Base-by-base conservation (phyloP, 2,329 filamentous ascomycete genomes). In the Sclerotinia borealis region DNA sequence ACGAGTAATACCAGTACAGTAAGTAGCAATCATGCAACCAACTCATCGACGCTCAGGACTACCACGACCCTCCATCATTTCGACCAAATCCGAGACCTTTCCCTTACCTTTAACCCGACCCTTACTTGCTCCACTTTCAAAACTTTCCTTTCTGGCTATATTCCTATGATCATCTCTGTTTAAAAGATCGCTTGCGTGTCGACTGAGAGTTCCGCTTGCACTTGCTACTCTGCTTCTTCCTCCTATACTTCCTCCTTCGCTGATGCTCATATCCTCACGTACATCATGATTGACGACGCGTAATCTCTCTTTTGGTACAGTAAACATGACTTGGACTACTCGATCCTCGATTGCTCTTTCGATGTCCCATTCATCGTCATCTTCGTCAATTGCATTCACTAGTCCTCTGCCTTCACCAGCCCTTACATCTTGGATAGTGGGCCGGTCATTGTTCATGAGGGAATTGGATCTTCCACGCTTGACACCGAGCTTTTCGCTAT, bases 241-340 rank as follows among this genome's bases (percentile, higher is more conserved):
- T 59, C 66, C 66, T 43, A 72, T n/a, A 48, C 70, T 73, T 11
- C 69, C 79, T 39, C 75, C 75, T 49, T 76, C 74, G 63, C 77
- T 78, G 63, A 74, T 74, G 63, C 77, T 78, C 63, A 74, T 74
- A 67, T 80, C 79, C 39, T 80, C 73, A 66, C 74, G 75, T n/a
- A 80, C 77, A 71, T 89, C 89, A 58, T 85, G 88, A 74, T 98
- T 98, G 25, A 97, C 93, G n/a, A 98, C 92, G 31, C 93, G 80
- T 67, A 98, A 77, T 69, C 86, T 85, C 75, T 93, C 89, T 75
- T 89, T 92, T 2, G 95, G 93, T 65, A 97, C 92, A 0, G 93
- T 97, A 76, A 96, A 98, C 85, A 96, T 95, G 72, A 92, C 84
- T 75, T 93, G 90, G 65, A 93, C 89, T 10, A 90, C 79, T 27